Evolutionary conservation across 257 asterid species (phyloP), one percentile per base, ranked within the genome.

Genomic region (Agastache rugosa): DNA sequence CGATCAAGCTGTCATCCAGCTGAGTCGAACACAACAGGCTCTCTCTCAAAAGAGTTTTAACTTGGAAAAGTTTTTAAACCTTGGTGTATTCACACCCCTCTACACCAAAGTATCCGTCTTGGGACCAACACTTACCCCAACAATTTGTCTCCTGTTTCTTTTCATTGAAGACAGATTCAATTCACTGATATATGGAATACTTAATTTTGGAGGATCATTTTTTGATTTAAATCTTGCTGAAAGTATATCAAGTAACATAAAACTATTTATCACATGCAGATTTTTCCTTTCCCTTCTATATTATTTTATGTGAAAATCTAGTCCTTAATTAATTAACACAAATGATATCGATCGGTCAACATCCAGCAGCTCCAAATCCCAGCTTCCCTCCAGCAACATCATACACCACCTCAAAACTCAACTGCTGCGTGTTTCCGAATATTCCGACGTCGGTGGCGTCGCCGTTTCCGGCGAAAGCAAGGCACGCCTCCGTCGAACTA

Each of bases 371-470:
- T 12, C 85, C 90, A 51, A 92, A 88, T 22, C 98, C 98, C 6
- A 92, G 79, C 74, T 79, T 86, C 53, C 90, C 90, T 10, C 91
- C 94, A 1, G 87, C 90, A 63, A 93, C 94, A 74, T 90, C 94
- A 62, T 89, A 89, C 23, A 85, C 88, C 66, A 90, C 92, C 67
- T 90, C 89, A 29, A 87, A 48, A 1, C 90, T 86, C 75, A 83
- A 83, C 83, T 93, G 98, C 63, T 90, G 97, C 47, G 78, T 65
- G 50, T 93, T 93, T 4, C 98, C 97, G 0, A 86, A 79, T 41
- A 93, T 91, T 2, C 87, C 93, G 42, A 50, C 48, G 41, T 77
- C 83, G 5, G 48, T 23, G 9, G 62, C 82, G 15, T 42, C 86
- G 0, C 71, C 31, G 5, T 87, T 91, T 17, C 81, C 91, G 2